A percentile compares a stretch with the other conserved stretches of the same genome.
These are phyloP conservation scores for Euphorbia corollata DNA, from an alignment of 441 rosid species.

Conservation along the genomic window DNA sequence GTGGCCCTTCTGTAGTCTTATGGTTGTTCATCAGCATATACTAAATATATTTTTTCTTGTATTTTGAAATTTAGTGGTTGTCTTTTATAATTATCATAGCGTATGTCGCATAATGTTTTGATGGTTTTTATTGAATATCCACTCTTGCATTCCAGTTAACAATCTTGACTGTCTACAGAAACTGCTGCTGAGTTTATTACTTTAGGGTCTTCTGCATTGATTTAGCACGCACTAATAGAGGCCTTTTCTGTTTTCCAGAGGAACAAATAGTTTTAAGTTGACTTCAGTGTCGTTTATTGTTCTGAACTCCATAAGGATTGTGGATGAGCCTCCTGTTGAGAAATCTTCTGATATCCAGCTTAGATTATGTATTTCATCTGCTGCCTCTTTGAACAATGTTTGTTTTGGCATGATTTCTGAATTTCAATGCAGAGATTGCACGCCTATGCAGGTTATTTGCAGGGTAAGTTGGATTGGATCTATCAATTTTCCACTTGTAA, in stretches of 20 bases:
- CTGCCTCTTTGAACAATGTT: slow-evolving; percentile 24
- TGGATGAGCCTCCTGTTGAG: slow-evolving; percentile 26
- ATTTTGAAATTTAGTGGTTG: not conserved
- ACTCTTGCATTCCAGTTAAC: not conserved
- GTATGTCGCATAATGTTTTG: not conserved
- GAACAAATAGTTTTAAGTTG: slow-evolving; percentile 39
- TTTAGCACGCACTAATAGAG: not conserved
- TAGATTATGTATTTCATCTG: slow-evolving; percentile 16
- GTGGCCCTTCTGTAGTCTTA: not conserved
- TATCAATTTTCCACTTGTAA: not conserved
- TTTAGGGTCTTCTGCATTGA: slow-evolving; percentile 1
- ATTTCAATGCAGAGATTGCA: slow-evolving; percentile 27
- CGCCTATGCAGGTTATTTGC: slow-evolving; percentile 40
- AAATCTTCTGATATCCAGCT: slow-evolving; percentile 19
- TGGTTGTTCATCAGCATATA: not conserved
- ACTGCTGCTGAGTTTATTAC: not conserved
- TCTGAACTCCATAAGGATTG: slow-evolving; percentile 38
- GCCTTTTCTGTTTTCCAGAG: slow-evolving; percentile 36
- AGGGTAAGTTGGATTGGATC: slow-evolving; percentile 42
- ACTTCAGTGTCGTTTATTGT: slow-evolving; percentile 53
- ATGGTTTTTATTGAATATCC: not conserved
- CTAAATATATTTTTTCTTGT: not conserved
- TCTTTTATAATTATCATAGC: not conserved
- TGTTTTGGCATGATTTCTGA: slow-evolving; percentile 42
- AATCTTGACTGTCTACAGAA: not conserved